These are phyloP conservation scores for Echinochloa phyllopogon DNA, from an alignment of 176 grass and related monocot genomes.

Conservation along the genomic window DNA sequence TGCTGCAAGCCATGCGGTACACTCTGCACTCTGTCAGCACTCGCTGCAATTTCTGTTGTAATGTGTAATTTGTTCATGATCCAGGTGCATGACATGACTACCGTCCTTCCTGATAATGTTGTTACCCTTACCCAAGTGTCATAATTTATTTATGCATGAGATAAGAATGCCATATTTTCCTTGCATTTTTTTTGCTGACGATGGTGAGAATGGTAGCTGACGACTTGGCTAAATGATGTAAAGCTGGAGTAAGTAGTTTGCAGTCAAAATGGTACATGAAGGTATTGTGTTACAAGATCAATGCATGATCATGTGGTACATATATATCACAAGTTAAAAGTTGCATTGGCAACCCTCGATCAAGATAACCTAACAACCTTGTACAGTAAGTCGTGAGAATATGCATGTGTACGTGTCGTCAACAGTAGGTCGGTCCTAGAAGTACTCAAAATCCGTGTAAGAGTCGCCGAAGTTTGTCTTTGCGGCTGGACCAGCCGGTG, in stretches of 20 bases:
- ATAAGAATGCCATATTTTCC: not conserved
- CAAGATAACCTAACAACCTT: constrained; percentile 15
- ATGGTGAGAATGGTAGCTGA: not conserved
- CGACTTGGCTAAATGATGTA: not conserved
- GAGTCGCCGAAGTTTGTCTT: constrained; percentile 27
- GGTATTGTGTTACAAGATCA: constrained; percentile 17
- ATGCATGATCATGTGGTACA: not conserved
- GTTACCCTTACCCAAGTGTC: not conserved
- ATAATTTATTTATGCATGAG: not conserved
- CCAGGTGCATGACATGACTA: no score
- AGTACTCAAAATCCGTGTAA: constrained; percentile 18
- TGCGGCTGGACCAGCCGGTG: not conserved
- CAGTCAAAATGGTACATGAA: constrained; percentile 11
- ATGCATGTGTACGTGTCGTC: not conserved
- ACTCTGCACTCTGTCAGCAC: no score
- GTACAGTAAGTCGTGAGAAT: not conserved
- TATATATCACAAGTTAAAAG: not conserved
- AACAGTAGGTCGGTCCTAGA: constrained; percentile 6
- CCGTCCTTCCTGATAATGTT: not conserved
- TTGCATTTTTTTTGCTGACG: not conserved
- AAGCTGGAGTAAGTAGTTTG: not conserved
- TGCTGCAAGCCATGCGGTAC: not conserved
- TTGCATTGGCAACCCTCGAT: not conserved
- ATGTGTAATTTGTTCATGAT: no score
- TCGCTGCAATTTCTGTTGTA: not conserved